Base-by-base conservation (phyloP, 106 monocot genomes). In the Xerophyta viscosa region DNA sequence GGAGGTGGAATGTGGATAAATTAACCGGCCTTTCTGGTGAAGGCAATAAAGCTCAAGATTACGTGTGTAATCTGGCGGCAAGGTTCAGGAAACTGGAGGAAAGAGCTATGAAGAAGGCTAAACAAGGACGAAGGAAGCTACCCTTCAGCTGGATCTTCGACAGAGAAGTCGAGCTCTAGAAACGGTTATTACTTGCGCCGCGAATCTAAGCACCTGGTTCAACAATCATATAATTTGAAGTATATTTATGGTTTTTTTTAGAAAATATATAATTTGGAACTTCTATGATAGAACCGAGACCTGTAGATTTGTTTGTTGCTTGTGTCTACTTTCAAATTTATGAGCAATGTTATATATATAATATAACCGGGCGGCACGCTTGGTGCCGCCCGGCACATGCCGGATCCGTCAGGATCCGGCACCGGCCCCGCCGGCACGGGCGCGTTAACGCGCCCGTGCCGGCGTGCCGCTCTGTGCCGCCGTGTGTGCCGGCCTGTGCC, bases 131-230 rank as follows among this genome's bases (percentile, higher is more conserved):
- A 2, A 53, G 50, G 2, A 53, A 29, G 2, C 8, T 53, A 39
- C 60, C 66, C 27, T 72, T 72, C 46, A 72, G 72, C 46, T 72
- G 72, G 72, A 60, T 72, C 21, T 66, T 59, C 53, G 66, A 58
- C 22, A 52, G 66, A 53, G 53, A 72, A 60, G 72, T 66, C 45
- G 60, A 72, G 58, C 59, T 66, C 13, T 65, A 37, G 58, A 44
- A 24, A 52, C 17, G 46, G 15, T 39, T 2, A 15, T 39, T 3
- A 39, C 15, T 2, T 39, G 5, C 7, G 39, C 10, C 15, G 39
- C 6, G 15, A 2, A 15, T 39, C 10, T 10, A 12, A 8, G 3
- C 15, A 39, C 39, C 39, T 39, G n/a, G n/a, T n/a, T n/a, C 39
- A 39, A 39, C 13, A 39, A 39, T 12, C 39, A 3, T 12, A 11